Conservation (phyloP, 2,329 filamentous ascomycete genomes). For the Claviceps humidiphila region DNA sequence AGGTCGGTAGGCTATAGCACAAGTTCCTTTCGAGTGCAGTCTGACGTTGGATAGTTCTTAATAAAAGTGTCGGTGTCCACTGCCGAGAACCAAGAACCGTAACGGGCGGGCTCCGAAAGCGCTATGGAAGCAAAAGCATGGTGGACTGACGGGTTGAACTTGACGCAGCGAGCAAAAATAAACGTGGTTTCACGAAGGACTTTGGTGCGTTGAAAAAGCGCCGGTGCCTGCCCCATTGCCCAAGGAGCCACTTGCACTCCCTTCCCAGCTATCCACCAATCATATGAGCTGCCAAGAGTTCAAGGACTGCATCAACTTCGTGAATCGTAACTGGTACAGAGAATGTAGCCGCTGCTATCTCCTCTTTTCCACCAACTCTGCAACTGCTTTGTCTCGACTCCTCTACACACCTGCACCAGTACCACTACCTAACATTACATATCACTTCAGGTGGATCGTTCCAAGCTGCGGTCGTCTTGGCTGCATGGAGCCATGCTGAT, state of each 20-base stretch:
- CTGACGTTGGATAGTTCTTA: too few relatives aligned
- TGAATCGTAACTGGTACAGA: too few relatives aligned
- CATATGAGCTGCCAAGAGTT: background rate
- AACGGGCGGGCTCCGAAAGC: too few relatives aligned
- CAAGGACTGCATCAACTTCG: background rate
- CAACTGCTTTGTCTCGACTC: background rate
- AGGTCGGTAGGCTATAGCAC: too few relatives aligned
- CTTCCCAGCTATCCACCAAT: background rate
- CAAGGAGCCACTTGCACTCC: background rate
- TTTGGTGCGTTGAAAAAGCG: constrained; percentile 2
- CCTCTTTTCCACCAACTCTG: background rate
- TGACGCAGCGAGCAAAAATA: background rate
- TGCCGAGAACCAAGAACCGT: too few relatives aligned
- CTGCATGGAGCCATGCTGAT: constrained; percentile 15
- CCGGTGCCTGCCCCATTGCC: background rate
- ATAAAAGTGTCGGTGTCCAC: too few relatives aligned
- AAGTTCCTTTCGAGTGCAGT: too few relatives aligned
- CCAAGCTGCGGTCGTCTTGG: background rate
- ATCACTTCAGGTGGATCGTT: background rate
- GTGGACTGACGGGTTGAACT: background rate
- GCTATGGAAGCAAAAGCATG: background rate
- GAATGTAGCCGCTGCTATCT: background rate
- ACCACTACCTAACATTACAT: too few relatives aligned
- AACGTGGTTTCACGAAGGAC: background rate
- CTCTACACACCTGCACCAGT: background rate